Evolutionary conservation across 2,329 filamentous ascomycete genomes (phyloP).

Genomic region (Pseudogymnoascus sp.): DNA sequence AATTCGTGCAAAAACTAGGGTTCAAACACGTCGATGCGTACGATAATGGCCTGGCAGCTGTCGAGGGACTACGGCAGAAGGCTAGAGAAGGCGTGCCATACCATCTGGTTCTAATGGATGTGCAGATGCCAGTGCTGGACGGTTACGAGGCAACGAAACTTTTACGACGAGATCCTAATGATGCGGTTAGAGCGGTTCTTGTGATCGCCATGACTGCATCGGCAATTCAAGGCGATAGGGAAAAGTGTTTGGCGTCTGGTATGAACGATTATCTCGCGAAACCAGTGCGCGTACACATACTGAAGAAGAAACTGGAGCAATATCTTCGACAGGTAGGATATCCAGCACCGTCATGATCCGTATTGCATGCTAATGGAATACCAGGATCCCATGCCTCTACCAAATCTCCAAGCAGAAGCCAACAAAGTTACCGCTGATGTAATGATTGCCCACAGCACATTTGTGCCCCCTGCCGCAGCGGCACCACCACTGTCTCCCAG

Average conservation of each 20-base stretch:
- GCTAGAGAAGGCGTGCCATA: constrained; percentile 68
- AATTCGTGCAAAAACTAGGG: constrained; percentile 78
- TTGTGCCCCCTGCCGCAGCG: constrained; percentile 9
- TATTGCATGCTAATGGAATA: background rate
- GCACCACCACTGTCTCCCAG: constrained; percentile 1
- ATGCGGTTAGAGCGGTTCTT: constrained; percentile 72
- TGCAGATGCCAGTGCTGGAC: constrained; percentile 90
- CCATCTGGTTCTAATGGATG: constrained; percentile 90
- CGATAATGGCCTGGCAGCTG: constrained; percentile 80
- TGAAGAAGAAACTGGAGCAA: constrained; percentile 73
- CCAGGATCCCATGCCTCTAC: constrained; percentile 18
- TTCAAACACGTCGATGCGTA: constrained; percentile 78
- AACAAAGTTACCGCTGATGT: constrained; percentile 20
- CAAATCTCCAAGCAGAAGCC: constrained; percentile 23
- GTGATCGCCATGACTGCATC: constrained; percentile 97
- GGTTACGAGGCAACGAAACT: constrained; percentile 86
- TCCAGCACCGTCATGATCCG: background rate
- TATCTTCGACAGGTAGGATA: constrained; percentile 41
- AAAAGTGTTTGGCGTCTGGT: constrained; percentile 89
- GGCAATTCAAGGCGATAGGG: constrained; percentile 86
- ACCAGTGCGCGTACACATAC: constrained; percentile 79
- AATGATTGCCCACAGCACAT: constrained; percentile 16
- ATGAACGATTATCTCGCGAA: constrained; percentile 99
- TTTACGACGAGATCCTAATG: constrained; percentile 68
- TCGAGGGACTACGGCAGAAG: constrained; percentile 72